Evolutionary conservation across 2,329 filamentous ascomycete species (phyloP), one percentile per base, ranked within the genome.

Genomic region (Diaporthe vaccinii): DNA sequence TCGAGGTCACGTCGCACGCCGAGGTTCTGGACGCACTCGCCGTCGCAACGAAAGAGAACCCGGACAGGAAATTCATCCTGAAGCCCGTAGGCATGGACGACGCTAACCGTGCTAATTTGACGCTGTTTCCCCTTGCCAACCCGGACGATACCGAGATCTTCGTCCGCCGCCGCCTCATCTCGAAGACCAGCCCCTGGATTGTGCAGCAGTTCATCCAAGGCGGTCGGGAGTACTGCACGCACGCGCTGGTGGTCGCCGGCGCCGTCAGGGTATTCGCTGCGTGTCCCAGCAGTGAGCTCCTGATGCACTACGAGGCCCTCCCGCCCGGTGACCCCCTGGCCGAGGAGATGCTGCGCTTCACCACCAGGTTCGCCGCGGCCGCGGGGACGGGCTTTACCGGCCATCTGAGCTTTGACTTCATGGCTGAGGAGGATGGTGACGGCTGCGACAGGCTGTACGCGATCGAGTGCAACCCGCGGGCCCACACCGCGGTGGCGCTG

Each of bases 371-470:
- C 73, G 90, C 90, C 0, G 80, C 81, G 4, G 86, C 59, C 84
- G 81, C 4, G 84, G 77, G 65, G 0, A 7, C 80, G 0, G 69
- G 67, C 0, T 85, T 94, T 79, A 95, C 93, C 0, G 94, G 94
- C 0, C 94, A 96, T 80, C 81, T 95, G 44, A 92, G 90, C 25
- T 92, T 96, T 72, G 92, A 94, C 80, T 93, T 96, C 77, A 84
- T 95, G 78, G 89, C 93, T 3, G 87, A 90, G 65, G 84, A 88
- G 67, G 80, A 84, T 53, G 77, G 74, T 39, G 80, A 77, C 57
- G 82, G 79, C 53, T 83, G 59, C 82, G 83, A n/a, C 78, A 86
- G 78, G 39, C 81, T 94, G 2, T 92, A 91, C 77, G 91, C 92
- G 0, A 94, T 94, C 74, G 92, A 94, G 80, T 94, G 92, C 79